Conservation (phyloP, 352 stramenopile species). For the Globisporangium echinulatum region DNA sequence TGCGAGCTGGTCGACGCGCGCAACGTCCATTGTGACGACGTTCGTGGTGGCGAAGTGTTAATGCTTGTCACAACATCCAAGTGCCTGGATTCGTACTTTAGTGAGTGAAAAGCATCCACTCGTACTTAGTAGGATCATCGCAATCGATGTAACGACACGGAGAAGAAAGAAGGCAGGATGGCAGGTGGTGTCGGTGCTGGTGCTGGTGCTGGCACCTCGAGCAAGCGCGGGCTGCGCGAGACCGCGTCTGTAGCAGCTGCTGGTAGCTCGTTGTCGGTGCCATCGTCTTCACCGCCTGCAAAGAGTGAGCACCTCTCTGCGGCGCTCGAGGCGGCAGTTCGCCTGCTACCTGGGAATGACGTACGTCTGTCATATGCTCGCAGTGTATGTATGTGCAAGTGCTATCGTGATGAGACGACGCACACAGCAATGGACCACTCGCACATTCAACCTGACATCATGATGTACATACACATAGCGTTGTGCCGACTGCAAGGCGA, state of each 20-base stretch:
- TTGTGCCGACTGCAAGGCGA: constrained; percentile 74
- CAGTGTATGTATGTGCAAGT: neutral
- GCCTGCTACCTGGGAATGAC: constrained; percentile 68
- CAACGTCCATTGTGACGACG: neutral
- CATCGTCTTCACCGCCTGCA: neutral
- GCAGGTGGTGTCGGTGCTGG: too few relatives aligned
- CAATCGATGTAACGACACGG: too few relatives aligned
- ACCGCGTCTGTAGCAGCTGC: too few relatives aligned
- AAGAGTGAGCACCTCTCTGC: constrained; percentile 34
- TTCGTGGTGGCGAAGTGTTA: too few relatives aligned
- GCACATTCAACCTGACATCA: neutral
- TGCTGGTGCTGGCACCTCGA: too few relatives aligned
- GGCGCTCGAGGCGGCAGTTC: constrained; percentile 43
- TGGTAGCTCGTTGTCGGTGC: too few relatives aligned
- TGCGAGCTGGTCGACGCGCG: constrained; percentile 35
- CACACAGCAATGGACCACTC: neutral
- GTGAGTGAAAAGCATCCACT: too few relatives aligned
- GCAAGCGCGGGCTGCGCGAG: too few relatives aligned
- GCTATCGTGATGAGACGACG: neutral
- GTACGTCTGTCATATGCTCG: constrained; percentile 23
- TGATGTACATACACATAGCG: constrained; percentile 25
- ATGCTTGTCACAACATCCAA: neutral
- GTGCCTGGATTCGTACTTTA: too few relatives aligned
- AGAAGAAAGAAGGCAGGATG: too few relatives aligned
- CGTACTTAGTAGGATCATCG: too few relatives aligned